Evolutionary conservation across 2,329 filamentous ascomycete genomes (phyloP).

Genomic region (Clonostachys rhizophaga): DNA sequence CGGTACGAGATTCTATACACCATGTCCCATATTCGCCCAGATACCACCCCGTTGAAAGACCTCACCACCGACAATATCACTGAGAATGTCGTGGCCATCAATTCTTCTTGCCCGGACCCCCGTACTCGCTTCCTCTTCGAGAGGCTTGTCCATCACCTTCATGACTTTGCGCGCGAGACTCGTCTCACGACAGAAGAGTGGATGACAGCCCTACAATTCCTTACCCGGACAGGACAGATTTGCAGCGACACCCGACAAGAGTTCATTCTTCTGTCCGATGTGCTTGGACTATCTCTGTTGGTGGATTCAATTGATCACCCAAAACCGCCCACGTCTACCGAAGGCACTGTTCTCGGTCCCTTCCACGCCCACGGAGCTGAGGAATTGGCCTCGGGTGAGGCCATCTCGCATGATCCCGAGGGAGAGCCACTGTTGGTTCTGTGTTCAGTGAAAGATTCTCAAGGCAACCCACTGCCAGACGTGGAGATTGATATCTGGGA

Average conservation of each 20-base stretch:
- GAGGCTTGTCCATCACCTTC: constrained; percentile 65
- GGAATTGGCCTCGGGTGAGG: constrained; percentile 40
- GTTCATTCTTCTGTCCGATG: constrained; percentile 73
- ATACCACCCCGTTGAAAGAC: constrained; percentile 25
- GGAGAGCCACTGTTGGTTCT: constrained; percentile 64
- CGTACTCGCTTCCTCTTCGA: constrained; percentile 66
- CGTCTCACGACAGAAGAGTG: constrained; percentile 68
- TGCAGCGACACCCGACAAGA: constrained; percentile 66
- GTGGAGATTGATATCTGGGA: constrained; percentile 78
- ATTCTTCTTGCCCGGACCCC: constrained; percentile 57
- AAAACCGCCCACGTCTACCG: constrained; percentile 61
- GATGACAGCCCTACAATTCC: constrained; percentile 65
- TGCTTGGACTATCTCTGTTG: constrained; percentile 69
- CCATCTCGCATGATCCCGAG: constrained; percentile 58
- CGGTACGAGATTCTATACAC: too few relatives aligned
- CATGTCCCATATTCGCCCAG: neutral
- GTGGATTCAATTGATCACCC: constrained; percentile 76
- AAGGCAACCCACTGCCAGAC: constrained; percentile 51
- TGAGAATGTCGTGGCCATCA: constrained; percentile 64
- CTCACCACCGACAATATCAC: constrained; percentile 73
- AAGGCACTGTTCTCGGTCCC: constrained; percentile 76
- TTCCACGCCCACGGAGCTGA: constrained; percentile 73
- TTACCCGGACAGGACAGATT: constrained; percentile 66
- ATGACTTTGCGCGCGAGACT: constrained; percentile 74
- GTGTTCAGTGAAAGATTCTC: constrained; percentile 59